Conservation (phyloP, 495 filamentous ascomycete genomes). For the Penicillium daleae region DNA sequence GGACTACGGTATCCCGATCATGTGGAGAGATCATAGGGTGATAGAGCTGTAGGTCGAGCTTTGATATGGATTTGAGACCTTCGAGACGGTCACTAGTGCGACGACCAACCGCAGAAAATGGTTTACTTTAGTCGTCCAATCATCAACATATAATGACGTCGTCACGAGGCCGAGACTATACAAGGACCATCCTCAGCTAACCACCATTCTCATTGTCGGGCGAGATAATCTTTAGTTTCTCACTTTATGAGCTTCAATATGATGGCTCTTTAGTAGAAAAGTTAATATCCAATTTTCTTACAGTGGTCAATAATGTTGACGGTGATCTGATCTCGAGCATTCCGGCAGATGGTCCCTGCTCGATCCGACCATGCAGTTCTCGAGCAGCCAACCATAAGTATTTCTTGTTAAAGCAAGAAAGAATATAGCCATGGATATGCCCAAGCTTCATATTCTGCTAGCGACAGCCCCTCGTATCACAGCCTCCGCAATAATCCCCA, state of each 20-base stretch:
- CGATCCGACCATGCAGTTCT: background rate
- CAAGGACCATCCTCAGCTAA: background rate
- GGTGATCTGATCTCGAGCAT: background rate
- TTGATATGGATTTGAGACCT: background rate
- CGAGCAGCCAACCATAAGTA: background rate
- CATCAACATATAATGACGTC: conserved; percentile 5
- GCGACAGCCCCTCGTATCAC: background rate
- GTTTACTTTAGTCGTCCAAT: background rate
- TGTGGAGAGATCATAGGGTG: background rate
- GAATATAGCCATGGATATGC: no score
- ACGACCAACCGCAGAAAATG: background rate
- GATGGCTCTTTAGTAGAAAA: no score
- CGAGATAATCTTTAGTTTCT: background rate
- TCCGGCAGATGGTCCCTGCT: background rate
- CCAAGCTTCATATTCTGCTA: background rate
- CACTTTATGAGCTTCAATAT: background rate
- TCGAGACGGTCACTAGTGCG: background rate
- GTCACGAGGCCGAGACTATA: background rate
- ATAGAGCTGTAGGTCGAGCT: background rate
- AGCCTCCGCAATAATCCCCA: background rate
- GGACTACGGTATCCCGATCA: conserved; percentile 5
- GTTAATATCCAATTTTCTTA: no score
- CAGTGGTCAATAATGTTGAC: background rate
- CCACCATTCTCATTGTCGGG: background rate
- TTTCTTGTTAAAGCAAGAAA: background rate